A percentile compares a stretch with the other conserved stretches of the same genome.
phyloP scores from a whole-genome alignment of 179 eudicot species.

The Gypsophila paniculata region DNA sequence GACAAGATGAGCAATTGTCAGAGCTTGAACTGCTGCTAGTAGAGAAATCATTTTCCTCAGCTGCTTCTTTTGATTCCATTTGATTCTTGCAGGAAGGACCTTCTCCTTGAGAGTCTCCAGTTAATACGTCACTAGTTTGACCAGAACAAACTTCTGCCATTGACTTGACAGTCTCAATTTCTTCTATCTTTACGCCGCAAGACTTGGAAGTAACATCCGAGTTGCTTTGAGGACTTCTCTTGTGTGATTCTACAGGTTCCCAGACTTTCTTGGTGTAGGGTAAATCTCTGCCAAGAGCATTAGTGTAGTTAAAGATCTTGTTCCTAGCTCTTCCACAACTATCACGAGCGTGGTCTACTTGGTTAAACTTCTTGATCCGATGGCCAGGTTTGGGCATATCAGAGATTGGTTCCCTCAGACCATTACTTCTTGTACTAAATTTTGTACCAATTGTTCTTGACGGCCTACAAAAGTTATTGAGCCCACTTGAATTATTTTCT shows the following conservation, averaged over 20 bases:
- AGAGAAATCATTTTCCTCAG: constrained; percentile 45
- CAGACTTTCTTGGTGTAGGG: constrained; percentile 69
- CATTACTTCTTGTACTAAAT: constrained; percentile 28
- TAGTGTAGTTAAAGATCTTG: constrained; percentile 40
- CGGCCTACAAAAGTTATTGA: constrained; percentile 42
- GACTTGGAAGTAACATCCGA: constrained; percentile 57
- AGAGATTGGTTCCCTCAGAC: constrained; percentile 27
- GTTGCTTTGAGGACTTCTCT: constrained; percentile 59
- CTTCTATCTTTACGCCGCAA: constrained; percentile 40
- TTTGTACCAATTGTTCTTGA: constrained; percentile 41
- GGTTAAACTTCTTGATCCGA: constrained; percentile 49
- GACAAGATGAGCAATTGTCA: constrained; percentile 88
- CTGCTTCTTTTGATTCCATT: constrained; percentile 30
- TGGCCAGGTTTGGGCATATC: constrained; percentile 57
- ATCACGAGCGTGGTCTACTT: constrained; percentile 44
- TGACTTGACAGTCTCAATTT: constrained; percentile 37
- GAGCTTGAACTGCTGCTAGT: constrained; percentile 60
- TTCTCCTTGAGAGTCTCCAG: constrained; percentile 30
- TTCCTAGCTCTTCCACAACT: constrained; percentile 50
- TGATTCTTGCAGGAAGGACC: constrained; percentile 19
- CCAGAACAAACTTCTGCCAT: constrained; percentile 29
- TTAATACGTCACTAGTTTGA: constrained; percentile 29
- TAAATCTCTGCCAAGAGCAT: constrained; percentile 38
- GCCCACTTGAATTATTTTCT: constrained; percentile 41
- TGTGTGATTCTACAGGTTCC: constrained; percentile 91